Evolutionary conservation across 2,329 filamentous ascomycete species (phyloP), one percentile per base, ranked within the genome.

Genomic region (Colletotrichum euphorbiae): DNA sequence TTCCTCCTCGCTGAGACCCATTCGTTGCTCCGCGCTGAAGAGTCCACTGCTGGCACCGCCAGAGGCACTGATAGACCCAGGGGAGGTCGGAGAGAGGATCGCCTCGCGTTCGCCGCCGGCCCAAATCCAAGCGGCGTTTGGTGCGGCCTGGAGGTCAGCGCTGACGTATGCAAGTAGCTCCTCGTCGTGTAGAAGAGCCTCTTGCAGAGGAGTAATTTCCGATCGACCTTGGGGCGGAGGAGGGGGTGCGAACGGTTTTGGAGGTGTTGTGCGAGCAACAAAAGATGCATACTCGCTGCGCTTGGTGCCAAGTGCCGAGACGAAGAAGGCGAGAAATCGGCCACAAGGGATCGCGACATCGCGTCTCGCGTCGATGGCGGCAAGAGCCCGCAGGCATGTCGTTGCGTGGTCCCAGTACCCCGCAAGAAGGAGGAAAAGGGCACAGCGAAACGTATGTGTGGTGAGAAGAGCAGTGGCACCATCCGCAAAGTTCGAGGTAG

Each of bases 151-250:
- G 74, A 97, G 84, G 79, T 98, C 96, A 0, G 91, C 92, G 33
- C 92, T 95, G 1, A 92, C 89, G 74, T 97, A 97, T 0, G 90
- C 93, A 31, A 98, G 81, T 72, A 98, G 86, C 76, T 98, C 95
- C 76, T 98, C 94, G 74, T 99, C 94, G 3, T 84, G 83, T 51
- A 82, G 55, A 17, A 85, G 73, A 1, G 76, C 74, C 3, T 83
- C 81, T 58, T 80, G 79, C 60, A 73, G 71, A 60, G 57, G 71
- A 50, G 67, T 75, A 55, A 67, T 73, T 48, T 31, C 72, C 28
- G 56, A 55, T 52, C 48, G 73, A 17, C 56, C 68, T 46, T 72
- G 77, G 3, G 73, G 71, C 0, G 72, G 71, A 11, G 64, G 68
- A 9, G 62, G 74, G 70, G 57, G 75, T 45, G 67, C 76, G 46